Evolutionary conservation across 345 rosid genomes (phyloP), one percentile per base, ranked within the genome.

Genomic region (Salix dunnii): DNA sequence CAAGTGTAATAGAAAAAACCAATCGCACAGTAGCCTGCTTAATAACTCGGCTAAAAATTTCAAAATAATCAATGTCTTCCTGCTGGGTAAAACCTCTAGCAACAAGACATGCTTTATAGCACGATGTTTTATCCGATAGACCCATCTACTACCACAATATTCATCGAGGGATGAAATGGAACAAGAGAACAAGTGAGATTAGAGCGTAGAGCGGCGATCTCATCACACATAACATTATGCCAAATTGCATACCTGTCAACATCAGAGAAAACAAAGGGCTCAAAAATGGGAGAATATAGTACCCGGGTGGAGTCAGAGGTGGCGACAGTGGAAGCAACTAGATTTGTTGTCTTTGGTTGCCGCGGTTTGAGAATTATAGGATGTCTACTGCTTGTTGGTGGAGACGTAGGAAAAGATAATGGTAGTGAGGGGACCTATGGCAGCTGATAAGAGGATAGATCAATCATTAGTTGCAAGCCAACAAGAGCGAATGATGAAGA

Each of bases 311-410:
- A 18, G 18, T 3, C 31, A 48, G 5, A 48, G 20, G 51, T 48
- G 51, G 51, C 20, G 0, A 6, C 20, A 48, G 20, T 6, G 7
- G 7, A 35, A 35, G 38, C 38, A 35, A 1, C 38, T 6, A 35
- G 38, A 35, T 36, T 36, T 36, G 38, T 1, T 36, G 8, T 36
- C 8, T 5, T 36, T 7, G 8, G 8, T 7, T 36, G 38, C 8
- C 1, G 38, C 8, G 0, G 7, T 36, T 1, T 6, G 8, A 36
- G 38, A 36, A 5, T 36, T 7, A 36, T 7, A 36, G 40, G 40
- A 36, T 36, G 9, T 1, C 9, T 36, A 1, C 8, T 36, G 0
- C 1, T 7, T 1, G 2, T 2, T 1, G 7, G 0, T 1, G 21
- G 21, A 48, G 53, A 48, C 0, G 0, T 2, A 48, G 0, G 2